Evolutionary conservation across 768 basidiomycete genomes (phyloP), one percentile per base, ranked within the genome.

Genomic region (Sporobolomyces pararoseus): DNA sequence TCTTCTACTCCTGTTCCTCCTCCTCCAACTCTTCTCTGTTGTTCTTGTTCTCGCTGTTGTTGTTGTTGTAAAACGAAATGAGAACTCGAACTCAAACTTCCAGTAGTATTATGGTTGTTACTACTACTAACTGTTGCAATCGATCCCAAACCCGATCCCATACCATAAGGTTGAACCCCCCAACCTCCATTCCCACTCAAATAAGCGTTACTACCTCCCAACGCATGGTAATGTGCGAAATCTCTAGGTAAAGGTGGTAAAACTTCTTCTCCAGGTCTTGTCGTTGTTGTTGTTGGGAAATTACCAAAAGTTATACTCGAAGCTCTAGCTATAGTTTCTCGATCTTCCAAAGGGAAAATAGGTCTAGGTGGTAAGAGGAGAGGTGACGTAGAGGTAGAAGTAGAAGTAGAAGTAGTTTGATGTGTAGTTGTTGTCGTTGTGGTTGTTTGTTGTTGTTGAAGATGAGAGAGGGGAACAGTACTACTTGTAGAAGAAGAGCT

Each of bases 301-400:
- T 64, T 67, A 29, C 72, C 72, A 32, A 73, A 73, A 14, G 65
- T 66, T 47, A 73, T 73, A 16, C 46, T 31, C 35, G 49, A 61
- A 16, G 62, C 57, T 16, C 59, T 52, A 5, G 65, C 72, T 52
- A 73, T 51, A 14, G 52, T 49, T 10, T 60, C 65, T n/a, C 72
- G 65, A 49, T 73, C 68, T 47, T 70, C 65, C 6, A 60, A 65
- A 0, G 68, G 72, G 62, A 73, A 73, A 65, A 73, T 73, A 21
- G 72, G 68, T 2, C 50, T 55, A 2, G 72, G 66, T 1, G 31
- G 10, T 42, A n/a, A 17, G 39, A 42, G 39, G 17, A 42, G 39
- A 42, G 17, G 39, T 9, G 39, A 42, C 39, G 39, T n/a, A n/a
- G n/a, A 19, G 7, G 34, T 42, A n/a, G 44, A 29, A 12, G 52